A percentile compares a stretch with the other conserved stretches of the same genome.
Conservation (phyloP, 1,139 yeast genomes). For the Keqinozyma sinolaborantium region DNA sequence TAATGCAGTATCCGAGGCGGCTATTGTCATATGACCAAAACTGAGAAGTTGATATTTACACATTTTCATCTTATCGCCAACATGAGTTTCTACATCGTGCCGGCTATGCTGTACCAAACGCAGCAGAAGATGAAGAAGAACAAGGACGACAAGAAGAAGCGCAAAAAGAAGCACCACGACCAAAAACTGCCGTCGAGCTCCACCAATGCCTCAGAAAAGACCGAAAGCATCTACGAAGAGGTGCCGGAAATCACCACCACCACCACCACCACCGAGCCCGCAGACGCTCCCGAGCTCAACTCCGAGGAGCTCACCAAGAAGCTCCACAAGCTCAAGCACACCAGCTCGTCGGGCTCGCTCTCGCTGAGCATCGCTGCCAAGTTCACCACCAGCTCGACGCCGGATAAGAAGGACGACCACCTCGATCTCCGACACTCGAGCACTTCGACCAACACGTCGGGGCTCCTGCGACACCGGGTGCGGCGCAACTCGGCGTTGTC, state of each 20-base stretch:
- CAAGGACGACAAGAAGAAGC: constrained; percentile 12
- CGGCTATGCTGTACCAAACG: constrained; percentile 31
- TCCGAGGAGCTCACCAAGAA: constrained; percentile 4
- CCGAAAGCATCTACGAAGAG: constrained; percentile 11
- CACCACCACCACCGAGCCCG: too few species aligned
- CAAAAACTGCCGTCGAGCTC: constrained; percentile 8
- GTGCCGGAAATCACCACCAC: too few species aligned
- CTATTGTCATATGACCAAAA: too few species aligned
- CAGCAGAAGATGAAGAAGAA: constrained; percentile 24
- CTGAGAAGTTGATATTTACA: too few species aligned
- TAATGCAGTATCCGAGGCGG: too few species aligned
- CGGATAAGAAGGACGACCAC: neutral
- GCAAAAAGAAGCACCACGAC: constrained; percentile 6
- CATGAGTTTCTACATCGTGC: constrained; percentile 33
- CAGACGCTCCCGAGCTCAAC: constrained; percentile 4
- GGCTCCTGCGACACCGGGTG: neutral
- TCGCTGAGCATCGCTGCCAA: constrained; percentile 9
- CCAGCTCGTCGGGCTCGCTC: constrained; percentile 6
- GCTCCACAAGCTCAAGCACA: constrained; percentile 5
- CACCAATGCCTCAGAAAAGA: constrained; percentile 8
- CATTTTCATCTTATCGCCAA: too few species aligned
- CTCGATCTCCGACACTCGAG: neutral
- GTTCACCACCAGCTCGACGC: constrained; percentile 1
- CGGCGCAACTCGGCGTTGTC: neutral
- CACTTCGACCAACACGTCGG: neutral